Base-by-base conservation (phyloP, 257 asterid genomes). In the Orobanche coerulescens region DNA sequence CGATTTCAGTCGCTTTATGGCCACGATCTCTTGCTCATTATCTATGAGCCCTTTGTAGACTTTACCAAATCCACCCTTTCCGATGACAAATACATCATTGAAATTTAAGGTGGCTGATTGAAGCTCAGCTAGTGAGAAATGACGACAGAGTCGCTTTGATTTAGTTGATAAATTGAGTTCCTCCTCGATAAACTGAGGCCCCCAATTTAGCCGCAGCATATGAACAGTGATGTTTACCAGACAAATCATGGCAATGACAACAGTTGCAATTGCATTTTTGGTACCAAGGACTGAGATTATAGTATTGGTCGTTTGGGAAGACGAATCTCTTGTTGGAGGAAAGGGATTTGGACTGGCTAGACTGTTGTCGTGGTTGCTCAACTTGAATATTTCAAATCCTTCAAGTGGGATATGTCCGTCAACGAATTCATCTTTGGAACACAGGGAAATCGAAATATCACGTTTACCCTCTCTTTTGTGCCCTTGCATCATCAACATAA, bases 301-400 rank as follows among this genome's bases (percentile, higher is more conserved):
- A 18, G 58, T 42, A 23, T 23, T 49, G 59, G 36, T 33, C 58
- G 31, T 42, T 22, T 46, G 19, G 37, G 58, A 50, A 34, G 68
- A 16, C 58, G 85, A 72, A 23, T 51, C 28, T 6, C 16, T 47
- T 4, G 19, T 20, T 0, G 62, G 58, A 12, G 72, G 74, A 16
- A 44, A 42, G 13, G 81, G 76, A 28, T 69, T 79, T 19, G 69
- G 69, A 63, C 79, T 68, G 15, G 83, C 86, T 55, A 81, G 92
- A 79, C 71, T 81, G 54, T 76, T 73, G 71, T 81, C 88, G 40
- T 70, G 93, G 61, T 84, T 84, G 75, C 86, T 77, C 48, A 84
- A 64, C 79, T 84, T 84, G 77, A 81, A 84, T 18, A 84, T 75
- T 63, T 81, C 94, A 60, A 84, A 57, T 59, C 94, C 94, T 69